Conservation (phyloP, 1,284 basidiomycete genomes). For the Taiwanofungus camphoratus region DNA sequence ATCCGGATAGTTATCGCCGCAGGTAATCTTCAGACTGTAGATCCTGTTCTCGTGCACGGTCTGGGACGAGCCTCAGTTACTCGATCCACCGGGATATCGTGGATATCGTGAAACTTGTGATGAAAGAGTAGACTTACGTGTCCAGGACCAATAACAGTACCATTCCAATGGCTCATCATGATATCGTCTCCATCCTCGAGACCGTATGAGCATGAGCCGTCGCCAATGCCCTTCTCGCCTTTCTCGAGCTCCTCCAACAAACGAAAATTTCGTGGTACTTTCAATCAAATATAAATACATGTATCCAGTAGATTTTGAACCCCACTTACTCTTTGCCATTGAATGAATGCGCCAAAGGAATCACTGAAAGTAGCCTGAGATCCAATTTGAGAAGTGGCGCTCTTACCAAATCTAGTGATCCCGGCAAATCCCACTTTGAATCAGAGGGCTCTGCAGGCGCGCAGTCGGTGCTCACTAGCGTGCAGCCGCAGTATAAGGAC, state of each 20-base stretch:
- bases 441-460: background rate
- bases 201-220: constrained; percentile 95
- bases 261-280: constrained; percentile 95
- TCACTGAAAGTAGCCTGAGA: constrained; percentile 3
- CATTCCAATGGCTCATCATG: constrained; percentile 98
- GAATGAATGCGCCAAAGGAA: constrained; percentile 12
- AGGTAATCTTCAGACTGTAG: constrained; percentile 91
- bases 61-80: constrained; percentile 33
- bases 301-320: background rate
- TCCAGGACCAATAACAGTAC: constrained; percentile 96
- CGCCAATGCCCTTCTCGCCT: constrained; percentile 98
- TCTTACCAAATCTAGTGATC: constrained; percentile 11
- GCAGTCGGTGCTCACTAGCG: background rate
- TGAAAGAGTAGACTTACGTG: constrained; percentile 58
- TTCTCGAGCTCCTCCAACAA: constrained; percentile 98
- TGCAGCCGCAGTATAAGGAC: too few species aligned
- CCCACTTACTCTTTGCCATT: constrained; percentile 56
- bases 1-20: constrained; percentile 83
- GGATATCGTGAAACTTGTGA: constrained; percentile 9
- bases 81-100: constrained; percentile 13
- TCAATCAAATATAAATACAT: background rate
- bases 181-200: constrained; percentile 90
- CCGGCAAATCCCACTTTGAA: constrained; percentile 9
- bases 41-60: constrained; percentile 98
- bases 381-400: constrained; percentile 16